Percentiles rank a stretch among this genome's conserved stretches.
Evolutionary conservation across 306 rosid species (phyloP).

Genomic region (Vicia villosa): DNA sequence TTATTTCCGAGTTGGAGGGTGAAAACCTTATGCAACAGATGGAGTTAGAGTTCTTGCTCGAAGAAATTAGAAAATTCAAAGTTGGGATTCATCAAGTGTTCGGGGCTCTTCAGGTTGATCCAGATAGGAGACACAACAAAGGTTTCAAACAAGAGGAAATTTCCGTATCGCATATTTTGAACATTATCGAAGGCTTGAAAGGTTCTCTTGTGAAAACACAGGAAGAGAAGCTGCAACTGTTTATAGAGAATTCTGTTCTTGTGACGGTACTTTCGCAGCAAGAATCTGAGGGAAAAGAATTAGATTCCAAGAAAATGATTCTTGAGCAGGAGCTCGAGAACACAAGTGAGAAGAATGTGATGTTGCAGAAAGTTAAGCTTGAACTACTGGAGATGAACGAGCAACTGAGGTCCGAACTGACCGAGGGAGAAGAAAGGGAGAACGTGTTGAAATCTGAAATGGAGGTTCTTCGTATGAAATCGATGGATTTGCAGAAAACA

Average conservation of each 20-base stretch:
- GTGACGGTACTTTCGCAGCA: slow-evolving; percentile 67
- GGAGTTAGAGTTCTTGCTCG: slow-evolving; percentile 75
- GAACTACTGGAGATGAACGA: slow-evolving; percentile 61
- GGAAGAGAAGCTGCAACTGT: slow-evolving; percentile 76
- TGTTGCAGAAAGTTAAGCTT: slow-evolving; percentile 60
- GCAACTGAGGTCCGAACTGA: slow-evolving; percentile 57
- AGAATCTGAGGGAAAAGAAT: slow-evolving; percentile 54
- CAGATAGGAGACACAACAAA: slow-evolving; percentile 44
- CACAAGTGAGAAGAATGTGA: slow-evolving; percentile 45
- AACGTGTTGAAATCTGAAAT: slow-evolving; percentile 50
- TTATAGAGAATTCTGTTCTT: slow-evolving; percentile 73
- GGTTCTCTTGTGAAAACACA: slow-evolving; percentile 54
- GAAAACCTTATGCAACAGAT: slow-evolving; percentile 95
- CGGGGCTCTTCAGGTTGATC: slow-evolving; percentile 65
- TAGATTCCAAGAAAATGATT: slow-evolving; percentile 48
- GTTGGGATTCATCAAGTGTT: slow-evolving; percentile 64
- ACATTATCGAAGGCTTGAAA: slow-evolving; percentile 64
- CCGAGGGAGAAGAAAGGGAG: slow-evolving; percentile 58
- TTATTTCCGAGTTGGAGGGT: slow-evolving; percentile 85
- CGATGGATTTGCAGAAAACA: slow-evolving; percentile 52
- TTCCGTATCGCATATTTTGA: slow-evolving; percentile 54
- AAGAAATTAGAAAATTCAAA: slow-evolving; percentile 77
- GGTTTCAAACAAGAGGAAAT: slow-evolving; percentile 56
- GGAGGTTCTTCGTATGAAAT: slow-evolving; percentile 52
- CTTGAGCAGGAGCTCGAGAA: slow-evolving; percentile 57